These are phyloP conservation scores for Tylopilus felleus DNA, from an alignment of 768 basidiomycete genomes.

Conservation along the genomic window DNA sequence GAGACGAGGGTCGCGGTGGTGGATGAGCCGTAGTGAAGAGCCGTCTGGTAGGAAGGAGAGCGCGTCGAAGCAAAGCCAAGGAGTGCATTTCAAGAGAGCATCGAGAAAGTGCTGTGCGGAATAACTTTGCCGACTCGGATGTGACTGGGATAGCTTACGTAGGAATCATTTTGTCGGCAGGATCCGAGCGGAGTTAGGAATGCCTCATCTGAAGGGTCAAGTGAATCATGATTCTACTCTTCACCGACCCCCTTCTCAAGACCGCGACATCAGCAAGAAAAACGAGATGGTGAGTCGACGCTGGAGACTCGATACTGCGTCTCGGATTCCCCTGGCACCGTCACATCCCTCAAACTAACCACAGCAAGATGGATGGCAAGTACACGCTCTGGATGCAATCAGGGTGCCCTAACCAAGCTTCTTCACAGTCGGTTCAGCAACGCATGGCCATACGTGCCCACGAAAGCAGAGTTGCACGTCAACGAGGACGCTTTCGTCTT, in stretches of 20 bases:
- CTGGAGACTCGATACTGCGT: constrained; percentile 17
- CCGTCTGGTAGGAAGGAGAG: constrained; percentile 5
- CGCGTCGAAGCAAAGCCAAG: constrained; percentile 8
- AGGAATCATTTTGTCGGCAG: constrained; percentile 6
- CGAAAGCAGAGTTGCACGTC: constrained; percentile 37
- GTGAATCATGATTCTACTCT: not conserved
- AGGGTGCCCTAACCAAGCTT: constrained; percentile 14
- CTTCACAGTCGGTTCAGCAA: constrained; percentile 25
- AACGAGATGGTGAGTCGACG: constrained; percentile 50
- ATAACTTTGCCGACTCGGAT: not conserved
- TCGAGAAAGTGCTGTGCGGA: too few species aligned
- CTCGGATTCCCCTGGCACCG: constrained; percentile 39
- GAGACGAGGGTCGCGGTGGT: not conserved
- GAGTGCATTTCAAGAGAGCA: not conserved
- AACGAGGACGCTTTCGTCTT: constrained; percentile 37
- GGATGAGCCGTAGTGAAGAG: constrained; percentile 16
- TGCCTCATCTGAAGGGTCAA: not conserved
- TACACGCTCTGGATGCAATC: constrained; percentile 37
- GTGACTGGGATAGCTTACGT: constrained; percentile 9
- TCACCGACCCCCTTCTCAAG: constrained; percentile 15
- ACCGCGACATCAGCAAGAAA: constrained; percentile 25
- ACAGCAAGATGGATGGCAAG: constrained; percentile 52
- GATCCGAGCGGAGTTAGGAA: constrained; percentile 24
- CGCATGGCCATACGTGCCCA: constrained; percentile 8
- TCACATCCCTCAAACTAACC: constrained; percentile 33